Evolutionary conservation across 2,329 filamentous ascomycete species (phyloP), one percentile per base, ranked within the genome.

Genomic region (Diaporthe sp.): DNA sequence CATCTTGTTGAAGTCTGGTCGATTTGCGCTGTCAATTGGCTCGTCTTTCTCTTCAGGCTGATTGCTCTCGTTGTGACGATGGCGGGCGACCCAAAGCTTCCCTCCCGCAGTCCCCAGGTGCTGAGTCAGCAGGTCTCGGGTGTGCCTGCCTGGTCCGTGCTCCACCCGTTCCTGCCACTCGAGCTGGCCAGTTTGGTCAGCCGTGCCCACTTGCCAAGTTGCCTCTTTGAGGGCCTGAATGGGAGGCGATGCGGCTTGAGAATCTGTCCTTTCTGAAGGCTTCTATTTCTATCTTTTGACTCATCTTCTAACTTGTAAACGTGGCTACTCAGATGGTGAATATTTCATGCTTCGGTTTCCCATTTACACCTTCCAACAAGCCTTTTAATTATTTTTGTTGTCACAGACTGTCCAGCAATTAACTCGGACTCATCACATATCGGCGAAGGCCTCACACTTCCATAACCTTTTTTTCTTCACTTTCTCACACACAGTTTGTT

Each of bases 261-360:
- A 31, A 79, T 78, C 79, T 81, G 81, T 80, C 81, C 80, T 81
- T 82, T 82, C 78, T 78, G 57, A 77, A n/a, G 25, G 34, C n/a
- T 80, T 81, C 78, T 67, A 72, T 76, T 79, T 81, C 78, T 62
- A 69, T 76, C 53, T 53, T 53, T 75, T 79, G 78, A 79, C 75
- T 79, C 78, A 79, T 75, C 76, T 49, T 42, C 2, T 44, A 22
- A 39, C 62, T 37, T 25, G 22, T 71, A 77, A 65, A 78, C 72
- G 57, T 74, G 74, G 72, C 28, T 69, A 31, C 58, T 68, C 19
- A 57, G 39, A 2, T 7, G 12, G 13, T 49, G 46, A 39, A 34
- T 73, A 49, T 46, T 59, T 62, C n/a, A 61, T 42, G 12, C 25
- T 25, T 42, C 25, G 9, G 3, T 34, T 31, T 67, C 42, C 39